Base-by-base conservation (phyloP, 371 early-diverging fungal species). In the Mucor mucedo region DNA sequence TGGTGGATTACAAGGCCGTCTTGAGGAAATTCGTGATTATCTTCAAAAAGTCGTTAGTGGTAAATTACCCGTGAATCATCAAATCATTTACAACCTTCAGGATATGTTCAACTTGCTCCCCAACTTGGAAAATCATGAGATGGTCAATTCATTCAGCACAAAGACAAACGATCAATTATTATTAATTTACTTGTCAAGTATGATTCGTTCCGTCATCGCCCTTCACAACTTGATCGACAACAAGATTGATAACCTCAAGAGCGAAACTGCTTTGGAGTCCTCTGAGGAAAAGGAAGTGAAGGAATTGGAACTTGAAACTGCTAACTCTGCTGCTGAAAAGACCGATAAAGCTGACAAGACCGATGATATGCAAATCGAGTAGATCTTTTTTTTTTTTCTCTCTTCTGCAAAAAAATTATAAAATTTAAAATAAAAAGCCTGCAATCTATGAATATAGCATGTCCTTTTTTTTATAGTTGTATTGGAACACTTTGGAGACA, bases 161-260 rank as follows among this genome's bases (percentile, higher is more conserved):
- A 93, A 93, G 74, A 95, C 96, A n/a, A 98, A 98, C 76, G 99
- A 98, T 74, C 95, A 96, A 67, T 76, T 95, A 52, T 77, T 97
- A 60, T 86, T 97, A 55, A 92, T 97, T 50, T 98, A 98, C 73
- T 76, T 98, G 55, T 90, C 93, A 5, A 86, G 91, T 52, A 77
- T 98, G 79, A 89, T 95, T 58, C 89, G 98, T 33, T 88, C 97
- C 5, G 91, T 97, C 28, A 93, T 98, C 79, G 98, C 98, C 0
- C 80, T 99, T 64, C 98, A 99, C 69, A 93, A 95, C 67, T 76
- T 99, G 56, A 97, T 99, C 71, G 89, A 94, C 71, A 98, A 93
- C 84, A 96, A 95, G 84, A 83, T 89, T 65, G 86, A 85, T 58
- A 89, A 89, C 54, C 72, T 79, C 16, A 73, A 80, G 63, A 77